Conservation (phyloP, 257 asterid genomes). For the Jasminum sambac region DNA sequence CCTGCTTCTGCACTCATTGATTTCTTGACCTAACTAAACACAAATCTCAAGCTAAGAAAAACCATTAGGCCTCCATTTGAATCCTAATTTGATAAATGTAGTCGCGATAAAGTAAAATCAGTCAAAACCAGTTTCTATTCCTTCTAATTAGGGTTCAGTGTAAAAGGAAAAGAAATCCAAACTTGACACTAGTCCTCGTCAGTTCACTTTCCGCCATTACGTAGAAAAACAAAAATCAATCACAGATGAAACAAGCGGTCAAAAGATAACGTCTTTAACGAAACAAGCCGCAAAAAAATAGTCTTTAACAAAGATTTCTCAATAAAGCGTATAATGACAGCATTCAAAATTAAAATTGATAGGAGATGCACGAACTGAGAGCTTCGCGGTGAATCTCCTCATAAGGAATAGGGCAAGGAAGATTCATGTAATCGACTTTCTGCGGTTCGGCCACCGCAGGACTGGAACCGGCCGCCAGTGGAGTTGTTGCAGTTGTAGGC, state of each 20-base stretch:
- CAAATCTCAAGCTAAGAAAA: not conserved
- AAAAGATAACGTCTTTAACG: too few relatives aligned
- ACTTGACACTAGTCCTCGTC: not conserved
- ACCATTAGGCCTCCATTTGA: not conserved
- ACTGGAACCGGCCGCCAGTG: conserved; percentile 41
- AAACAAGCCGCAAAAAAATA: not conserved
- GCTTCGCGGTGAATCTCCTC: conserved; percentile 98
- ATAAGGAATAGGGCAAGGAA: conserved; percentile 92
- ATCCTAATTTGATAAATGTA: not conserved
- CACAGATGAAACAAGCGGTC: not conserved
- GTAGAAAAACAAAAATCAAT: conserved; percentile 1
- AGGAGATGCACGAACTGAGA: conserved; percentile 55
- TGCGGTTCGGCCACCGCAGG: conserved; percentile 46
- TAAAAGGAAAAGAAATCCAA: not conserved
- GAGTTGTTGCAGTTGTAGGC: conserved; percentile 37
- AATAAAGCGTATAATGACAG: not conserved
- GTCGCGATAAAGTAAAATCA: not conserved
- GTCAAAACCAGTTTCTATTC: conserved; percentile 22
- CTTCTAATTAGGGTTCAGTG: conserved; percentile 19
- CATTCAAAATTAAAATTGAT: not conserved
- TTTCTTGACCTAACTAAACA: not conserved
- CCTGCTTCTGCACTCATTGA: not conserved
- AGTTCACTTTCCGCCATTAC: not conserved
- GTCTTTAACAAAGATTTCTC: conserved; percentile 6
- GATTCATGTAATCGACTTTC: conserved; percentile 67